phyloP scores from a whole-genome alignment of 306 rosid species.

The Castanea crenata region DNA sequence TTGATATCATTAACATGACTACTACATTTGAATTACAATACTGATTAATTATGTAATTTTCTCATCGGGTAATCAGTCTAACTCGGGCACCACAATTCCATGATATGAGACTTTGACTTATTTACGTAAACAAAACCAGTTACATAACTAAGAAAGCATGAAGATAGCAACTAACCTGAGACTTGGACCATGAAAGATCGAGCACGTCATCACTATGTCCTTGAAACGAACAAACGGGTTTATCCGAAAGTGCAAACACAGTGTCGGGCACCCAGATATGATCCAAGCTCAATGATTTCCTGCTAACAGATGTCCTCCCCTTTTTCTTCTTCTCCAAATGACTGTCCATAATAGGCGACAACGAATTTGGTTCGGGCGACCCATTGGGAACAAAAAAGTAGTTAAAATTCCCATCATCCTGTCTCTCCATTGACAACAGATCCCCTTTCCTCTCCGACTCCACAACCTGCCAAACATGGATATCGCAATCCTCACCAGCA shows the following conservation, averaged over 20 bases:
- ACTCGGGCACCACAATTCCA: neutral
- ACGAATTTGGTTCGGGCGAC: constrained; percentile 58
- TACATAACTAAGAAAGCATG: constrained; percentile 1
- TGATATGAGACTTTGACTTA: neutral
- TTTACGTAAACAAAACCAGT: constrained; percentile 9
- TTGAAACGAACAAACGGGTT: constrained; percentile 78
- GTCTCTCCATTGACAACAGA: constrained; percentile 60
- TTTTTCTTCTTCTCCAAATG: constrained; percentile 73
- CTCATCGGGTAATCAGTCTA: neutral
- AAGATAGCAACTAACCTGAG: constrained; percentile 70
- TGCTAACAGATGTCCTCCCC: constrained; percentile 74
- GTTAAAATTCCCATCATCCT: constrained; percentile 59
- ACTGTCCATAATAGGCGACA: constrained; percentile 56
- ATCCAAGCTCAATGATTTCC: constrained; percentile 82
- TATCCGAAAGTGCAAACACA: constrained; percentile 79
- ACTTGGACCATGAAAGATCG: constrained; percentile 98
- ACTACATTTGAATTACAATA: neutral
- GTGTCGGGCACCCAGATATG: constrained; percentile 67
- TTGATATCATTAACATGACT: neutral
- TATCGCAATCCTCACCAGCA: constrained; percentile 95
- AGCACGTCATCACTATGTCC: constrained; percentile 91
- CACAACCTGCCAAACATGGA: constrained; percentile 93
- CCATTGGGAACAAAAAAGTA: constrained; percentile 64
- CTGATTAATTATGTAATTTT: neutral
- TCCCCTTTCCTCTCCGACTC: constrained; percentile 88